Evolutionary conservation across 192 early-diverging fungal species (phyloP), one percentile per base, ranked within the genome.

Genomic region (Chytriomyces sp.): DNA sequence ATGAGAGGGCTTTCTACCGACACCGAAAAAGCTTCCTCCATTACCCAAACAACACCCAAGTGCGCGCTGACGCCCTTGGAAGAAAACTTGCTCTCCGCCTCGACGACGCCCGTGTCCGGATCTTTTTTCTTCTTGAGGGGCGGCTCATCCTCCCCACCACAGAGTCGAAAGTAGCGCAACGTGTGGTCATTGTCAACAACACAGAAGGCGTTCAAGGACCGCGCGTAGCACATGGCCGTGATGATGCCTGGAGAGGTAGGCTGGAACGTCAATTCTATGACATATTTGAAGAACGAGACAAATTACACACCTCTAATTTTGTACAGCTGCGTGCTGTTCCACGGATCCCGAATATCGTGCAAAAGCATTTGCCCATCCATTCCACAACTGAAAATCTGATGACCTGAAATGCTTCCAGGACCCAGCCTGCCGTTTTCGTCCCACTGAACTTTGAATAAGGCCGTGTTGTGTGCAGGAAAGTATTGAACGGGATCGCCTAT

Each of bases 311-410:
- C 77, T 54, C 77, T 63, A 37, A 74, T 61, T 31, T 77, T 77
- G 40, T 76, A 60, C 34, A 76, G n/a, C 32, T 60, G 39, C 19
- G 26, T 38, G 10, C 52, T 28, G 3, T 33, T 64, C 70, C 59
- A 78, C 22, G 77, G 77, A 73, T 79, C 71, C 6, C 80, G 62
- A 3, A 81, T 36, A 59, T 81, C 80, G 36, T 49, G 55, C 19
- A 54, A 28, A 44, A 74, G 52, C 0, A 79, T 59, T 33, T 69
- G 39, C 3, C 80, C 80, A 39, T 81, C 80, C 31, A 14, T 62
- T 1, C 77, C 77, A 57, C 54, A 38, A 10, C 39, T 73, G 17
- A 78, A 32, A 30, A 76, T 12, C 14, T 62, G 0, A 39, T 63
- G 25, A 14, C 71, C 2, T 59, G 53, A 10, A 28, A 3, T 14